A percentile compares a stretch with the other conserved stretches of the same genome.
Conservation (phyloP, 2,329 filamentous ascomycete species). For the Fusarium penzigii region DNA sequence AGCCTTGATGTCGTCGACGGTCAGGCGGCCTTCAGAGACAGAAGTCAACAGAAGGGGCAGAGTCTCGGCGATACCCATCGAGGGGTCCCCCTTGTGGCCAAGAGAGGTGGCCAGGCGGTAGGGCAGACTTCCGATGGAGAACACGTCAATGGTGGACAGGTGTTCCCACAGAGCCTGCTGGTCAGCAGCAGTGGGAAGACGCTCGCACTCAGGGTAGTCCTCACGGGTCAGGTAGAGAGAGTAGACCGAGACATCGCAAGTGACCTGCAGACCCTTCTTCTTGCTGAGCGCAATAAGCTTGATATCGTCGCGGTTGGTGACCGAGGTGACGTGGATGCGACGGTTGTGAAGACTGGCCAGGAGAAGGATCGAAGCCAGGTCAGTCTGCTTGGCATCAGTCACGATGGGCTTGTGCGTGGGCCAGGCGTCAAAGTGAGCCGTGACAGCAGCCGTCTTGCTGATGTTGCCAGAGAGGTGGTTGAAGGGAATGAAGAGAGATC, state of each 20-base stretch:
- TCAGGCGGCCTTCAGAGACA: conserved; percentile 71
- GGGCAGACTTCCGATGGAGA: conserved; percentile 76
- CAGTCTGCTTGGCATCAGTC: conserved; percentile 78
- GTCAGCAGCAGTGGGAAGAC: conserved; percentile 67
- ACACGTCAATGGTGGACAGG: conserved; percentile 72
- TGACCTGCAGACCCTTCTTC: conserved; percentile 78
- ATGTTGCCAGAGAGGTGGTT: conserved; percentile 81
- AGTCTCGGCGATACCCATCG: conserved; percentile 70
- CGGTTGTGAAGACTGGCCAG: conserved; percentile 76
- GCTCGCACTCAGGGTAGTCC: conserved; percentile 67
- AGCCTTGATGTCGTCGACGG: conserved; percentile 69
- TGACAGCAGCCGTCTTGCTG: conserved; percentile 79
- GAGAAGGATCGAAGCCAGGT: conserved; percentile 77
- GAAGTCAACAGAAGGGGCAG: conserved; percentile 75
- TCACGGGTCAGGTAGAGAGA: conserved; percentile 72
- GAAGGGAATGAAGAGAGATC: conserved; percentile 81
- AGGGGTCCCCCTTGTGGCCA: conserved; percentile 55
- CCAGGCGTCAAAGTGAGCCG: conserved; percentile 77
- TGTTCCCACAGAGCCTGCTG: conserved; percentile 76
- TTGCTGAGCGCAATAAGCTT: conserved; percentile 75
- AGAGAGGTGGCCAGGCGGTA: conserved; percentile 68
- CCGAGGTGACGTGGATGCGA: conserved; percentile 77
- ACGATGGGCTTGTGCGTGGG: conserved; percentile 77
- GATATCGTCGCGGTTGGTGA: conserved; percentile 79
- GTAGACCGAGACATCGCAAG: conserved; percentile 81